These are phyloP conservation scores for Kluyveromyces nonfermentans DNA, from an alignment of 805 yeast genomes.

Conservation along the genomic window DNA sequence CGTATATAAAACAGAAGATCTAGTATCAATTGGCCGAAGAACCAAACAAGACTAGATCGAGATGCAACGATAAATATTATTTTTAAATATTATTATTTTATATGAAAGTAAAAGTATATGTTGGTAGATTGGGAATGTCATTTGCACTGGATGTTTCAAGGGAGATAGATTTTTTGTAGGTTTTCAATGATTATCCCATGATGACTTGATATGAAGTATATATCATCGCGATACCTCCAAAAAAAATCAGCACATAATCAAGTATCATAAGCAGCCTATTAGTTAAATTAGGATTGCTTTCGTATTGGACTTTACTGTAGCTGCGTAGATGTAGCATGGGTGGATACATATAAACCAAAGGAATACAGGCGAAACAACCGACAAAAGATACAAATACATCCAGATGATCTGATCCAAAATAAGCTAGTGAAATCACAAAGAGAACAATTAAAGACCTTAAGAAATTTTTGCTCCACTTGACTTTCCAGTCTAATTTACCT, in stretches of 20 bases:
- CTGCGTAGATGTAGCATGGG: conserved; percentile 62
- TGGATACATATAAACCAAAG: conserved; percentile 78
- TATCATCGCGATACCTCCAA: conserved; percentile 54
- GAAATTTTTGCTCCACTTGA: conserved; percentile 61
- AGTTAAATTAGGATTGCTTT: conserved; percentile 1
- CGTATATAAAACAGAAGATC: background rate
- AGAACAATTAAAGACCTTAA: conserved; percentile 47
- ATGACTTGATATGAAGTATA: conserved; percentile 60
- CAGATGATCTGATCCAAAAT: conserved; percentile 56
- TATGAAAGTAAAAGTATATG: too few relatives aligned
- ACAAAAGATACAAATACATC: conserved; percentile 72
- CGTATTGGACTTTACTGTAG: conserved; percentile 30
- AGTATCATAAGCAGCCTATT: conserved; percentile 31
- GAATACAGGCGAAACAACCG: conserved; percentile 80
- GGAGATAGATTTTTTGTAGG: too few relatives aligned
- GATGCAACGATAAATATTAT: background rate
- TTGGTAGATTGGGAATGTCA: too few relatives aligned
- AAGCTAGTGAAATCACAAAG: conserved; percentile 48
- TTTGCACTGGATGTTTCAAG: too few relatives aligned
- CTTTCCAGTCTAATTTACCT: conserved; percentile 44
- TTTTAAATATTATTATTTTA: too few relatives aligned
- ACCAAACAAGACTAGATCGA: too few relatives aligned
- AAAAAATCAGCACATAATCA: conserved; percentile 40
- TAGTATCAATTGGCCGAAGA: too few relatives aligned
- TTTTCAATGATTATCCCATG: conserved; percentile 13